phyloP scores from a whole-genome alignment of 257 asterid species.

The Perilla frutescens region DNA sequence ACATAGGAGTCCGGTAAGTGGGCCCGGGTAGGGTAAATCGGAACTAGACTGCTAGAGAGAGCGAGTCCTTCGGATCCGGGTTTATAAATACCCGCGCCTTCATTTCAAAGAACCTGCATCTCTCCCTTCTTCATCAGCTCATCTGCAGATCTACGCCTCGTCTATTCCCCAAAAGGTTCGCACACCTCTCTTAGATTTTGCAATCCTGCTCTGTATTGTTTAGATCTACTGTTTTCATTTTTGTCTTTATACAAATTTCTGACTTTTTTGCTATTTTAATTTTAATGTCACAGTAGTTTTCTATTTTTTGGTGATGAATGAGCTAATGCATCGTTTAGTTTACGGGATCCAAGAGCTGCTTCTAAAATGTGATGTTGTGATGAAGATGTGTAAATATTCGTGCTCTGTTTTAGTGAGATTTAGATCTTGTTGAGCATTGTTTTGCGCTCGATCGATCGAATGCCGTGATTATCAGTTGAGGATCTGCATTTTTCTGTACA shows the following conservation, averaged over 20 bases:
- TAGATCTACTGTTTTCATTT: conserved; percentile 31
- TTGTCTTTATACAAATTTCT: not conserved
- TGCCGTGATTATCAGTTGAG: not conserved
- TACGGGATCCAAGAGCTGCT: not conserved
- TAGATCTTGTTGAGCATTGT: conserved; percentile 30
- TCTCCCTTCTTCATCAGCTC: conserved; percentile 10
- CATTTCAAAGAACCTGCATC: not conserved
- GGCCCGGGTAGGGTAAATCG: conserved; percentile 30
- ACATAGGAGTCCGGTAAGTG: not conserved
- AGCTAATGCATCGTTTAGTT: not conserved
- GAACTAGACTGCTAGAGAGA: conserved; percentile 24
- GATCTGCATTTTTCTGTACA: conserved; percentile 26
- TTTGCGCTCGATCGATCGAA: not conserved
- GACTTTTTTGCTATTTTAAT: not conserved
- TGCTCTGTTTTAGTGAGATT: conserved; percentile 19
- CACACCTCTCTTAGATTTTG: conserved; percentile 18
- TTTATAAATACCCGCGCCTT: conserved; percentile 35
- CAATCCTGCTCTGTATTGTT: not conserved
- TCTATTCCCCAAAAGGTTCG: conserved; percentile 29
- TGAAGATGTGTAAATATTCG: not conserved
- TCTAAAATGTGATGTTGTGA: conserved; percentile 1
- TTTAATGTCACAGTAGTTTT: not conserved
- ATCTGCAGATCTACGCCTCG: conserved; percentile 33
- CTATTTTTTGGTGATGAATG: not conserved
- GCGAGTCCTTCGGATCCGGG: conserved; percentile 37